Base-by-base conservation (phyloP, 371 early-diverging fungal species). In the Lichtheimia corymbifera region DNA sequence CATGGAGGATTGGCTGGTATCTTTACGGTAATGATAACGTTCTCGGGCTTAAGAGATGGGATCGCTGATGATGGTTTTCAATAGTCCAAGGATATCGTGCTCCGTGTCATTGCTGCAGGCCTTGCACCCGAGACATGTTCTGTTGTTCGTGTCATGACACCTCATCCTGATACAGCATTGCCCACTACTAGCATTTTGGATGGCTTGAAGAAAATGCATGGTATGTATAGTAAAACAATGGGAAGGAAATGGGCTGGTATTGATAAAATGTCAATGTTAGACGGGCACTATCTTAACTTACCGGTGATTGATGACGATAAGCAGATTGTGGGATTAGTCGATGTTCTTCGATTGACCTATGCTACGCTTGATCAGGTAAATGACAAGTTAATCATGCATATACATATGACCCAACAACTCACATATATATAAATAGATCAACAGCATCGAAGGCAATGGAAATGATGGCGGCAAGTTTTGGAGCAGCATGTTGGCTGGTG, bases 111-210 rank as follows among this genome's bases (percentile, higher is more conserved):
- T 71, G 97, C 98, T 25, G 96, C 96, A 52, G 93, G 93, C 6
- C 74, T 96, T 42, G 92, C 93, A 68, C 97, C 97, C 50, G 83
- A 83, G 59, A 93, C 82, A 22, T 97, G 97, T 66, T 90, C 92
- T 41, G 96, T 97, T 49, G 91, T 96, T 30, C 90, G 97, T 62
- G 96, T 97, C n/a, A 96, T 98, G 97, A 98, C 98, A 0, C 97
- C 97, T 56, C 95, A 97, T 62, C 98, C 98, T 7, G 98, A 98
- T 77, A 92, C 93, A n/a, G 94, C 95, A 1, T 67, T 83, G 44
- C 83, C 91, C 14, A 77, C 87, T 27, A 92, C 92, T 30, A 87
- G 93, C 54, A 92, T 97, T 61, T 72, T 97, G 59, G 97, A 97
- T 40, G 98, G 96, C 4, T 83, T 98, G 62, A 93, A 93, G 73